These are phyloP conservation scores for Sugiyamaella paludigena DNA, from an alignment of 1,139 yeast species.

Conservation along the genomic window DNA sequence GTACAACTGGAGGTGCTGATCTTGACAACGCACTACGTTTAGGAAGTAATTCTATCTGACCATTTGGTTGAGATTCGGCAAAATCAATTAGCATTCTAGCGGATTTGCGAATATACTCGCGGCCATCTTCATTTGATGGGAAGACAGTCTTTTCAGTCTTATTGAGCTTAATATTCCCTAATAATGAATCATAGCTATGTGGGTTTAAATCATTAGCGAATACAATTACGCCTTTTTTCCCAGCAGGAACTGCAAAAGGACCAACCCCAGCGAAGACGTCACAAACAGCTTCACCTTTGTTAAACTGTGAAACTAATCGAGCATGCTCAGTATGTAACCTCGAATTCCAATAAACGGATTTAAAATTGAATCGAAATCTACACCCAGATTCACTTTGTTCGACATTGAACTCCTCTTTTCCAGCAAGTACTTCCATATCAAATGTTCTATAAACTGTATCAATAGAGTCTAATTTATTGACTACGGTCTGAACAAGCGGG, in stretches of 20 bases:
- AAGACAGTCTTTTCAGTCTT: slow-evolving; percentile 60
- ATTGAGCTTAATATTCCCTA: slow-evolving; percentile 62
- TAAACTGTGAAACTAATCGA: slow-evolving; percentile 62
- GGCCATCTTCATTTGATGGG: slow-evolving; percentile 75
- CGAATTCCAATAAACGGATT: slow-evolving; percentile 96
- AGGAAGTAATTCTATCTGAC: slow-evolving; percentile 25
- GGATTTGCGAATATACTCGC: slow-evolving; percentile 68
- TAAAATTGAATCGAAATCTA: slow-evolving; percentile 79
- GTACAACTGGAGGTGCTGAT: slow-evolving; percentile 25
- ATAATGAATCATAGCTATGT: slow-evolving; percentile 68
- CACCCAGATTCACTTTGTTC: slow-evolving; percentile 91
- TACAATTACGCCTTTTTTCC: slow-evolving; percentile 73
- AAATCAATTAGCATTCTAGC: slow-evolving; percentile 48
- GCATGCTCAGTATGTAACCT: slow-evolving; percentile 93
- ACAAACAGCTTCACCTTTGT: slow-evolving; percentile 64
- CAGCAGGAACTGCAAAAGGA: slow-evolving; percentile 97
- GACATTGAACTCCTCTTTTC: slow-evolving; percentile 63
- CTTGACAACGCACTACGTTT: slow-evolving; percentile 22
- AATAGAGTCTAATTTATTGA: slow-evolving; percentile 86
- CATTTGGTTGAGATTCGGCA: slow-evolving; percentile 23
- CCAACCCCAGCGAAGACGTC: slow-evolving; percentile 99
- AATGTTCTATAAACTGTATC: slow-evolving; percentile 89
- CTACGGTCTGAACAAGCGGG: slow-evolving; percentile 77
- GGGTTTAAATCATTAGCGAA: slow-evolving; percentile 95
- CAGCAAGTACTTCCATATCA: slow-evolving; percentile 91